phyloP scores from a whole-genome alignment of 805 yeast species.

The Cyberlindnera galapagoensis region DNA sequence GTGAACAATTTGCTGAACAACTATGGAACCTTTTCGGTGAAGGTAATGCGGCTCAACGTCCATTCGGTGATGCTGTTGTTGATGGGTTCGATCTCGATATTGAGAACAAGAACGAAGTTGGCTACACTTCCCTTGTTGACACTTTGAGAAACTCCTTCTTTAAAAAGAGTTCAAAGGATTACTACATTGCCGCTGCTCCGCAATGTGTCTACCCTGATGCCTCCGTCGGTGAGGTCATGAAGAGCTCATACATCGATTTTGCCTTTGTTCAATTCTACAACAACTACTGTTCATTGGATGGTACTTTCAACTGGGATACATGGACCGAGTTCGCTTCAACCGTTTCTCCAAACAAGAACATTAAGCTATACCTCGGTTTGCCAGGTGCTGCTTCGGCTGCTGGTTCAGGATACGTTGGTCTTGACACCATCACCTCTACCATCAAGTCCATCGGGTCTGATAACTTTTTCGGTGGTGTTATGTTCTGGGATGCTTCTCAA shows the following conservation, averaged over 20 bases:
- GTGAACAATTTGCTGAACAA: conserved; percentile 51
- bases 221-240: conserved; percentile 50
- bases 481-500: conserved; percentile 89
- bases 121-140: conserved; percentile 60
- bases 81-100: conserved; percentile 95
- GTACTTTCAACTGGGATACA: conserved; percentile 59
- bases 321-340: conserved; percentile 62
- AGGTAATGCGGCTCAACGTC: conserved; percentile 50
- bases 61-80: conserved; percentile 65
- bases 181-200: conserved; percentile 84
- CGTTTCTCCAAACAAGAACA: conserved; percentile 58
- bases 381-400: conserved; percentile 61
- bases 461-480: conserved; percentile 77
- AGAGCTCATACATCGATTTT: conserved; percentile 62
- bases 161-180: conserved; percentile 48
- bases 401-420: conserved; percentile 51
- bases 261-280: conserved; percentile 87
- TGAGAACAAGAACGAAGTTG: conserved; percentile 56
- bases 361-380: conserved; percentile 67
- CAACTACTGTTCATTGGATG: conserved; percentile 60
- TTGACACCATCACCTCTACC: conserved; percentile 32
- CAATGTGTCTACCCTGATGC: conserved; percentile 88
- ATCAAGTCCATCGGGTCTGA: conserved; percentile 70
- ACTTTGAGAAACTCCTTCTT: conserved; percentile 42
- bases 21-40: conserved; percentile 60